Conservation (phyloP, 2,329 filamentous ascomycete species). For the Neospermospora avenae region DNA sequence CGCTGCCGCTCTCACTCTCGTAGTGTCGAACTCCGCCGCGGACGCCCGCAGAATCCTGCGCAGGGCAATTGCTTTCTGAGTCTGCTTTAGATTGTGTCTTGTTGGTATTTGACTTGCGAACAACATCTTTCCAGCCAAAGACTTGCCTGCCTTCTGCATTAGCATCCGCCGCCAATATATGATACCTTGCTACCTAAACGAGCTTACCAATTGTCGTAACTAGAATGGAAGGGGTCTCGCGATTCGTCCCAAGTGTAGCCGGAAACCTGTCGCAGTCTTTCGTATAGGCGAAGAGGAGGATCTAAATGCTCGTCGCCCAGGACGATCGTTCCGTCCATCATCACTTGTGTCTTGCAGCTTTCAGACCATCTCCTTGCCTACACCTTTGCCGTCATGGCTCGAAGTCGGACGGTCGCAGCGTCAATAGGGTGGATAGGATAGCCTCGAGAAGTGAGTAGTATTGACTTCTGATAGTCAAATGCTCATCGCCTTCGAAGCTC, state of each 20-base stretch:
- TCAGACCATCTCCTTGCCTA: constrained; percentile 6
- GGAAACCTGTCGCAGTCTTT: constrained; percentile 68
- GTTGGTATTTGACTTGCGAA: constrained; percentile 27
- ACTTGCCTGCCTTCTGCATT: constrained; percentile 51
- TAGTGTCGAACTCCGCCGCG: constrained; percentile 1
- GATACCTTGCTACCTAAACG: neutral
- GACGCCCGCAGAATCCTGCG: constrained; percentile 12
- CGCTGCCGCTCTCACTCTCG: constrained; percentile 28
- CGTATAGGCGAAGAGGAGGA: constrained; percentile 66
- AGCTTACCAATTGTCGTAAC: constrained; percentile 82
- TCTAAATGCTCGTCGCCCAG: constrained; percentile 42
- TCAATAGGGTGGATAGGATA: too few relatives aligned
- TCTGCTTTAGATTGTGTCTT: constrained; percentile 40
- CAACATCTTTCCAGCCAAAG: constrained; percentile 50
- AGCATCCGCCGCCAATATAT: neutral
- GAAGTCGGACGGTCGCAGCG: neutral
- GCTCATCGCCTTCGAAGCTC: neutral
- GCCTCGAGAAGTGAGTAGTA: neutral
- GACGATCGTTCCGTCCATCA: constrained; percentile 29
- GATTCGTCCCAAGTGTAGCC: constrained; percentile 76
- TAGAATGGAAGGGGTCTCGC: constrained; percentile 55
- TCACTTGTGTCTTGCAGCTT: neutral
- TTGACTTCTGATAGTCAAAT: neutral
- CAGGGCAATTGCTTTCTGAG: constrained; percentile 17
- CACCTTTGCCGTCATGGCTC: constrained; percentile 14